Conservation (phyloP, 169 alveolate genomes). For the Amoebophrya sp. region DNA sequence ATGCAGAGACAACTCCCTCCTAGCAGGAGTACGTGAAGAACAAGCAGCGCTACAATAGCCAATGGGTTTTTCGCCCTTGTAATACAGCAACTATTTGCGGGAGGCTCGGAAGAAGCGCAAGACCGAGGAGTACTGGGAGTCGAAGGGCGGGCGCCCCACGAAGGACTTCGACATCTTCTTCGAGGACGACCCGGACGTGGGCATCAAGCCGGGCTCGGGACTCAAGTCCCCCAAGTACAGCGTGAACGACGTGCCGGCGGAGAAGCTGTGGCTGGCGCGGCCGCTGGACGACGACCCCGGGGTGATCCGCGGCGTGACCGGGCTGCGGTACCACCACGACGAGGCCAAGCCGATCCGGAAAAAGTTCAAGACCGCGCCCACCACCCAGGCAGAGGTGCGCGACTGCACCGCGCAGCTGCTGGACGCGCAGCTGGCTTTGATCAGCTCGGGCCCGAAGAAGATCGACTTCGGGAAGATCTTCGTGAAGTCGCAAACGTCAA, state of each 20-base stretch:
- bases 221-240: not conserved
- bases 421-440: not conserved
- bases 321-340: not conserved
- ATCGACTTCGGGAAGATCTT: not conserved
- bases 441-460: not conserved
- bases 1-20: no score
- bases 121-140: not conserved
- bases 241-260: not conserved
- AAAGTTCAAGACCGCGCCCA: not conserved
- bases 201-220: not conserved
- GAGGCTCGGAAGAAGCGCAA: not conserved
- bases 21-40: not conserved
- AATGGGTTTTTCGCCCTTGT: no score
- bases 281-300: not conserved
- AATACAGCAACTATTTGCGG: not conserved
- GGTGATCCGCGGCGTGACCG: not conserved
- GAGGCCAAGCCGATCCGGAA: not conserved
- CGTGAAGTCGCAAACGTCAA: not conserved
- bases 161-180: not conserved
- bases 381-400: not conserved
- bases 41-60: not conserved
- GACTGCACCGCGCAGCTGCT: not conserved
- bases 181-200: not conserved
- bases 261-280: not conserved
- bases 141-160: not conserved